Evolutionary conservation across 192 early-diverging fungal species (phyloP), one percentile per base, ranked within the genome.

Genomic region (Coemansia sp.): DNA sequence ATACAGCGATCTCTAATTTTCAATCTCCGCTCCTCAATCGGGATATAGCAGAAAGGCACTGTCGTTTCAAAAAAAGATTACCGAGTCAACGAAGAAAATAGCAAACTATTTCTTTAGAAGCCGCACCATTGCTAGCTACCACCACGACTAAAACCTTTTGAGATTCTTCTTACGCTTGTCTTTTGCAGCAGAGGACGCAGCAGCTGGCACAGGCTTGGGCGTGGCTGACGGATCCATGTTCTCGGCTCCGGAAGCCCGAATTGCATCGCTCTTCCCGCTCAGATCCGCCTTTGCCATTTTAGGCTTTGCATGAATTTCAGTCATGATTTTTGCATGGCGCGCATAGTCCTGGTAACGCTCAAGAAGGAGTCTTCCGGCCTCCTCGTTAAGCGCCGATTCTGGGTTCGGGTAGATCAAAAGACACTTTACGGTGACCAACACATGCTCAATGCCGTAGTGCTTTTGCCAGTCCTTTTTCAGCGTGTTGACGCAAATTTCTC

Each of bases 401-500:
- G 95, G 88, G 73, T 98, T 98, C 4, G 96, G 96, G 46, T 88
- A 91, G 50, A 97, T 95, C 62, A 98, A 77, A 53, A 98, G 73
- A 73, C 95, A 97, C 71, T 97, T 97, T 63, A 98, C 90, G 1
- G 93, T 95, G 75, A 97, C 74, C 50, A 98, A 79, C 40, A 98
- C 86, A 74, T 96, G 90, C 25, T 75, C 81, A 15, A 98, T 86
- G 0, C 93, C 91, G 9, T 93, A 83, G 49, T 92, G 89, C 40
- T 86, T 85, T 56, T 93, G 94, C 96, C 96, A 98, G 74, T 98
- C 96, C 71, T 92, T 95, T 65, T 98, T 98, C 29, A 98, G 84
- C 11, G 94, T 94, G 70, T 89, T 95, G 48, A 98, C 95, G 74
- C 96, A 98, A 66, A 98, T 92, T 66, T 97, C 94, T 22, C 96